Evolutionary conservation across 1,139 yeast genomes (phyloP).

Genomic region (Protomyces gravidus): DNA sequence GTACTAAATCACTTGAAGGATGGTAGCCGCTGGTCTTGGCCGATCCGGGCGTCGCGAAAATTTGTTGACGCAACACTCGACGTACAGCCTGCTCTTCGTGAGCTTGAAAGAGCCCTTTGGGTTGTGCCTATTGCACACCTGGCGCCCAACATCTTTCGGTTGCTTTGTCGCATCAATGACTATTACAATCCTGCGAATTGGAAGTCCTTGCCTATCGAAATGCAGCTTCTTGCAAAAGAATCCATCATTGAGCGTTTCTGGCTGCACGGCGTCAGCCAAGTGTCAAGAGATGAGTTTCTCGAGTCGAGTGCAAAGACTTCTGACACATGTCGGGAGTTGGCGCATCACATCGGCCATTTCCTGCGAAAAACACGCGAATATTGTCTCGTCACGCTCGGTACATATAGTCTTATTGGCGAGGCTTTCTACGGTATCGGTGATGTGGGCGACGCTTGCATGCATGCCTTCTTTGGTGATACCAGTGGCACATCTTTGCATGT

Average conservation of each 20-base stretch:
- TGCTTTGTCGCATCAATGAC: conserved; percentile 84
- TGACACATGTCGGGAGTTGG: conserved; percentile 88
- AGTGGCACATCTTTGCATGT: conserved; percentile 88
- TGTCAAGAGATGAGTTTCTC: conserved; percentile 87
- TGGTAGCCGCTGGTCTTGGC: conserved; percentile 48
- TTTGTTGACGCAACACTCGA: conserved; percentile 94
- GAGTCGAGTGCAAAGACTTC: conserved; percentile 94
- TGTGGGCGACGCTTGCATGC: conserved; percentile 71
- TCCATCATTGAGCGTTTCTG: conserved; percentile 91
- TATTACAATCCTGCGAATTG: conserved; percentile 92
- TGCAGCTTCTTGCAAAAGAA: conserved; percentile 81
- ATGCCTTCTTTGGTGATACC: conserved; percentile 78
- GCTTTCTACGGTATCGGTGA: conserved; percentile 83
- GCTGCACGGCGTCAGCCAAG: conserved; percentile 96
- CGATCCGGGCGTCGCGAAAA: conserved; percentile 90
- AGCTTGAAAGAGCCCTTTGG: conserved; percentile 75
- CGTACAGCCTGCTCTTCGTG: conserved; percentile 63
- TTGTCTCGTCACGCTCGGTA: conserved; percentile 75
- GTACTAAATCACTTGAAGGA: conserved; percentile 63
- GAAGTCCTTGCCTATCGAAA: conserved; percentile 79
- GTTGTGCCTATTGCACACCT: conserved; percentile 89
- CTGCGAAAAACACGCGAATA: conserved; percentile 94
- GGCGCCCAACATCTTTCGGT: conserved; percentile 80
- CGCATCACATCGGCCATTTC: conserved; percentile 96
- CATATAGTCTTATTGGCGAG: conserved; percentile 83